phyloP scores from a whole-genome alignment of 345 rosid species.

The Acer yangbiense region DNA sequence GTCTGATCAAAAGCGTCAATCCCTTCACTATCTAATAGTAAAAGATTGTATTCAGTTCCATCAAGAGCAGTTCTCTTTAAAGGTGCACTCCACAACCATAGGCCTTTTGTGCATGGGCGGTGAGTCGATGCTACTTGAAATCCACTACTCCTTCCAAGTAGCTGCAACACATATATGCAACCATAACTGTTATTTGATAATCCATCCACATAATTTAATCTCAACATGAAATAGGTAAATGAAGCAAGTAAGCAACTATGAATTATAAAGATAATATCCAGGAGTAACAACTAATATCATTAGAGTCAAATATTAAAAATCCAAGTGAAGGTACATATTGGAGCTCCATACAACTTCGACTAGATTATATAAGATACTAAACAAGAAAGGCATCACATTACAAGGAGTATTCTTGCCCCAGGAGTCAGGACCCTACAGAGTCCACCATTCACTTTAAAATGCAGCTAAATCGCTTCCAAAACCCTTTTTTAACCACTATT shows the following conservation, averaged over 20 bases:
- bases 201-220: neutral
- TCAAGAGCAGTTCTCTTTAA: slow-evolving; percentile 88
- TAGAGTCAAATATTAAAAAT: neutral
- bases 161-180: slow-evolving; percentile 50
- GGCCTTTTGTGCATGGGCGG: slow-evolving; percentile 96
- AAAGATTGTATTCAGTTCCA: slow-evolving; percentile 88
- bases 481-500: no score
- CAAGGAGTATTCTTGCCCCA: neutral
- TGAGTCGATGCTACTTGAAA: slow-evolving; percentile 98
- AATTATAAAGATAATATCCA: neutral
- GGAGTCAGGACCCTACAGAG: no score
- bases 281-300: neutral
- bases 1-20: slow-evolving; percentile 98
- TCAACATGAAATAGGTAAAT: neutral
- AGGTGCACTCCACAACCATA: slow-evolving; percentile 99
- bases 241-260: slow-evolving; percentile 9
- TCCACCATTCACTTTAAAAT: no score
- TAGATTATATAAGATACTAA: neutral
- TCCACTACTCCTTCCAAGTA: slow-evolving; percentile 97
- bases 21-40: slow-evolving; percentile 94
- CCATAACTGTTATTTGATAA: neutral
- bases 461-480: no score
- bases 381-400: neutral
- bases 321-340: neutral
- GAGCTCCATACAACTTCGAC: slow-evolving; percentile 1